Percentiles rank a stretch among this genome's conserved stretches.
These are phyloP conservation scores for Cucurbita argyrosperma DNA, from an alignment of 306 rosid species.

Conservation along the genomic window DNA sequence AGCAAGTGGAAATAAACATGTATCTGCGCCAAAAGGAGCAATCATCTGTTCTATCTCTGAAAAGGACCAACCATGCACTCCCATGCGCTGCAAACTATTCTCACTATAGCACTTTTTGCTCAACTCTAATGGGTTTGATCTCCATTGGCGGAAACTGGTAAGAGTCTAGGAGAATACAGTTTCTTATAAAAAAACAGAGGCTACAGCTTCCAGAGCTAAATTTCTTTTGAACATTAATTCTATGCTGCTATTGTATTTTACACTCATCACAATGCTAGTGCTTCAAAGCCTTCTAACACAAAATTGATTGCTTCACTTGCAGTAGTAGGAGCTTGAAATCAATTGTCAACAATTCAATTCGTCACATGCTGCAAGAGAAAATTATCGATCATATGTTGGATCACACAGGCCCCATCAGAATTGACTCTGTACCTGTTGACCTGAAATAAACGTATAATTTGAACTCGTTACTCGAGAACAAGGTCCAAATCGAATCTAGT, in stretches of 20 bases:
- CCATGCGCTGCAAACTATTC: neutral
- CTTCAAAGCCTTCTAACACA: neutral
- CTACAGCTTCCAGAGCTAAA: neutral
- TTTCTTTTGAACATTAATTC: neutral
- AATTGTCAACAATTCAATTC: neutral
- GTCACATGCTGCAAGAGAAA: conserved; percentile 26
- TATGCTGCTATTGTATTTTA: no score
- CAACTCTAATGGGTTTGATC: neutral
- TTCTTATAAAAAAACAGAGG: neutral
- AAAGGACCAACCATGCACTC: neutral
- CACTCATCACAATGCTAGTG: neutral
- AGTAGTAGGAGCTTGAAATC: neutral
- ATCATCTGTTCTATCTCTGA: neutral
- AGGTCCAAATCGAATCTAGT: neutral
- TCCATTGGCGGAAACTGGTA: neutral
- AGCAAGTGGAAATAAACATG: neutral
- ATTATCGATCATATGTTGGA: conserved; percentile 70
- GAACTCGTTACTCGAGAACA: neutral
- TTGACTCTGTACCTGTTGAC: conserved; percentile 32
- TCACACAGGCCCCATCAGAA: conserved; percentile 66
- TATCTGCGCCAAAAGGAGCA: neutral
- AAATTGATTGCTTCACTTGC: neutral
- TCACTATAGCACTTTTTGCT: neutral
- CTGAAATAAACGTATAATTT: conserved; percentile 23
- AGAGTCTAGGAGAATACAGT: neutral